These are phyloP conservation scores for Eucalyptus guilfoylei DNA, from an alignment of 345 rosid species.

Conservation along the genomic window DNA sequence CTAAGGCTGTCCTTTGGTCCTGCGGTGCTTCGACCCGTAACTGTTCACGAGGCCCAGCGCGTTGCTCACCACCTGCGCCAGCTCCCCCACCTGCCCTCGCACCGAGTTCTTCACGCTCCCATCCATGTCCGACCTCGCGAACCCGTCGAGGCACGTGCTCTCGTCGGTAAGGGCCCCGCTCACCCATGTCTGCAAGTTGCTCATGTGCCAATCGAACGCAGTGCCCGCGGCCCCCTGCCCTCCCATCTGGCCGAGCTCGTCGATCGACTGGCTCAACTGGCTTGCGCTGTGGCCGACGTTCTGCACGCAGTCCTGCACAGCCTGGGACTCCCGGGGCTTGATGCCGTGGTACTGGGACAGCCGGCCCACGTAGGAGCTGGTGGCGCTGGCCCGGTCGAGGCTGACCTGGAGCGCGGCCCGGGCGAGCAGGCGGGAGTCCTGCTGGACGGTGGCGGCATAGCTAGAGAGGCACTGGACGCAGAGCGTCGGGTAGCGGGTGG, in stretches of 20 bases:
- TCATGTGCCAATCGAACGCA: constrained; percentile 15
- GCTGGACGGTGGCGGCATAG: constrained; percentile 5
- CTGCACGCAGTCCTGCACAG: constrained; percentile 25
- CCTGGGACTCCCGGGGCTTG: constrained; percentile 9
- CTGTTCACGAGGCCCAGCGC: constrained; percentile 5
- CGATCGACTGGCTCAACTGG: constrained; percentile 22
- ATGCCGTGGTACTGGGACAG: constrained; percentile 4
- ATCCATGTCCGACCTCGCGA: constrained; percentile 2
- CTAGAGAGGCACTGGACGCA: constrained; percentile 7
- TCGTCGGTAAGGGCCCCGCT: constrained; percentile 43
- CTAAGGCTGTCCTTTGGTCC: neutral
- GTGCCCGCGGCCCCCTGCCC: neutral
- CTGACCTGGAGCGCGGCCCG: constrained; percentile 23
- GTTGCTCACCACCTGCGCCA: constrained; percentile 24
- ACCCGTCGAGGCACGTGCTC: constrained; percentile 35
- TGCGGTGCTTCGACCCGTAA: constrained; percentile 1
- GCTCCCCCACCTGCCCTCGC: neutral
- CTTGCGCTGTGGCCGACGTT: constrained; percentile 13
- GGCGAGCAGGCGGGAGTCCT: constrained; percentile 5
- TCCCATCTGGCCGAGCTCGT: constrained; percentile 4
- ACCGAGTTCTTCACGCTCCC: constrained; percentile 3
- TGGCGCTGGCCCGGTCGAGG: constrained; percentile 8
- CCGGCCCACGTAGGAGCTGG: constrained; percentile 4
- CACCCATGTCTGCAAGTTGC: constrained; percentile 45
- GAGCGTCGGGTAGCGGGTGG: constrained; percentile 13